Percentiles rank a stretch among this genome's conserved stretches.
Conservation (phyloP, 495 filamentous ascomycete genomes). For the Apodospora peruviana region DNA sequence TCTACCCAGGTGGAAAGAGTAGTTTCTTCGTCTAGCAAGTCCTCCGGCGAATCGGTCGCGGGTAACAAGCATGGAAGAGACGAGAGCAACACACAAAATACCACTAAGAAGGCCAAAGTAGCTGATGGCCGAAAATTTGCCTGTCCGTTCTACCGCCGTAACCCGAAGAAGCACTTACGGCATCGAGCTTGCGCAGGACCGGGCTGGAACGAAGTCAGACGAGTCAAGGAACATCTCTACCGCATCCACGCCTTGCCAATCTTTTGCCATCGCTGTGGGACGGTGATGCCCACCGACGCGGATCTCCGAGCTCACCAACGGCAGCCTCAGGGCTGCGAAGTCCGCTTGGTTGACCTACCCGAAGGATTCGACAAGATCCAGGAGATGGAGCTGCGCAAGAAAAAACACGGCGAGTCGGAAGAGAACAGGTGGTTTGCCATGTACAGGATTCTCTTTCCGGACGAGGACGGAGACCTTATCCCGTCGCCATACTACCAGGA, state of each 20-base stretch:
- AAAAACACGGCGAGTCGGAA: slow-evolving; percentile 1
- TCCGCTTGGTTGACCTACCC: neutral
- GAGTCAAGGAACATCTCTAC: slow-evolving; percentile 13
- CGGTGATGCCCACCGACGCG: neutral
- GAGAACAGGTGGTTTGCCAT: slow-evolving; percentile 10
- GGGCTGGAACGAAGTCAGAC: slow-evolving; percentile 1
- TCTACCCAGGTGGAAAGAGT: too few species aligned
- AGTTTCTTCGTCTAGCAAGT: neutral
- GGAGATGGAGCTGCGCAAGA: slow-evolving; percentile 5
- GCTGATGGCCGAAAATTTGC: neutral
- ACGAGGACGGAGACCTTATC: slow-evolving; percentile 6
- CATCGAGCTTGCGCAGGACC: slow-evolving; percentile 5
- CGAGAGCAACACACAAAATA: neutral
- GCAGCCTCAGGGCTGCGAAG: neutral
- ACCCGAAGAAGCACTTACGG: slow-evolving; percentile 4
- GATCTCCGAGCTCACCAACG: slow-evolving; percentile 2
- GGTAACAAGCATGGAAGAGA: neutral
- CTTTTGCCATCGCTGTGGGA: slow-evolving; percentile 4
- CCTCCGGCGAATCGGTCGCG: neutral
- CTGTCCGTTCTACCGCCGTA: slow-evolving; percentile 10
- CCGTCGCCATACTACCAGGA: slow-evolving; percentile 8
- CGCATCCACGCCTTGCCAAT: slow-evolving; percentile 5
- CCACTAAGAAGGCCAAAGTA: neutral
- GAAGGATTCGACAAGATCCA: slow-evolving; percentile 7
- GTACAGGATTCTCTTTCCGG: slow-evolving; percentile 14